These are phyloP conservation scores for Vigna mungo DNA, from an alignment of 306 rosid species.

Conservation along the genomic window DNA sequence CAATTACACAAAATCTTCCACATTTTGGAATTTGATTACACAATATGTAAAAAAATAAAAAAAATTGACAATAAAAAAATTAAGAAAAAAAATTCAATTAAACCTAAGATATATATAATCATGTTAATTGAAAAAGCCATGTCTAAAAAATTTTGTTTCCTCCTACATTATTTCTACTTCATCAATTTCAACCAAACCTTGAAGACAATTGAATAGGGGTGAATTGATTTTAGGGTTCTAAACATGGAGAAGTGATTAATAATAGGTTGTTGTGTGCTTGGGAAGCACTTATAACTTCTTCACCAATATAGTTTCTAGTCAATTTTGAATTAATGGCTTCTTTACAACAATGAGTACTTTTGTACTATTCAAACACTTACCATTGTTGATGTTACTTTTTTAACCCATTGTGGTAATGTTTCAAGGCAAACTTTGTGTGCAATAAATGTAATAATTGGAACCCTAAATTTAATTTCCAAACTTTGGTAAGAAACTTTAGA, in stretches of 20 bases:
- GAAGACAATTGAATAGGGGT: background rate
- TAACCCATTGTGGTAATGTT: background rate
- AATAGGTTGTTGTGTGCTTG: conserved; percentile 25
- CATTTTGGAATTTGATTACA: too few species aligned
- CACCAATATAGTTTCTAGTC: conserved; percentile 21
- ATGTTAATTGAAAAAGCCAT: background rate
- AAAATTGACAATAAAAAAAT: too few species aligned
- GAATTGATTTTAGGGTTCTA: conserved; percentile 7
- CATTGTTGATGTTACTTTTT: background rate
- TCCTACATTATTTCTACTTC: background rate
- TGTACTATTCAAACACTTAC: background rate
- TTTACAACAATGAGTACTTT: background rate
- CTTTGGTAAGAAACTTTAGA: background rate
- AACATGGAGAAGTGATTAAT: background rate
- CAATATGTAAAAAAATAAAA: too few species aligned
- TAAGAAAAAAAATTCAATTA: too few species aligned
- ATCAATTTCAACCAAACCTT: background rate
- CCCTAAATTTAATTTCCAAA: background rate
- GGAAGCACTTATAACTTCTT: conserved; percentile 32
- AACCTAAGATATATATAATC: background rate
- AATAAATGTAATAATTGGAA: background rate
- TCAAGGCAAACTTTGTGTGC: conserved; percentile 1
- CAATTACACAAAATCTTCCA: too few species aligned
- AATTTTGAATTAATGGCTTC: conserved; percentile 29
- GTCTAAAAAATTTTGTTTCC: too few species aligned